These are phyloP conservation scores for Elasticomyces elasticus DNA, from an alignment of 495 filamentous ascomycete species.

Conservation along the genomic window DNA sequence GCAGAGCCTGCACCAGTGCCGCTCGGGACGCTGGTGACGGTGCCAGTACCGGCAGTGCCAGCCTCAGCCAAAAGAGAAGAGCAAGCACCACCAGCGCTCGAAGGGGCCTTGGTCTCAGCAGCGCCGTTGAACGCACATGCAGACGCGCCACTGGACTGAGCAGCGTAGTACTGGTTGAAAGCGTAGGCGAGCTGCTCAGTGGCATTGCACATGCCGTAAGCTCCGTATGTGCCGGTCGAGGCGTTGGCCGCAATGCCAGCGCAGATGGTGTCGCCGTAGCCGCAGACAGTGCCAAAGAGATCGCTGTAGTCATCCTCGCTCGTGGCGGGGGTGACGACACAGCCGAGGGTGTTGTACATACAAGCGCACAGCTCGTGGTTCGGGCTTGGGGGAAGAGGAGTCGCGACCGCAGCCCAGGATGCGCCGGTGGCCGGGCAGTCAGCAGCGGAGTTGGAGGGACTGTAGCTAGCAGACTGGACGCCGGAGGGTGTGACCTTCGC, in stretches of 20 bases:
- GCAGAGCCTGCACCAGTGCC: conserved; percentile 28
- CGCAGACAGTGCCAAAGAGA: conserved; percentile 70
- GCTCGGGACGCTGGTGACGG: conserved; percentile 47
- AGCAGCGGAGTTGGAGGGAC: conserved; percentile 62
- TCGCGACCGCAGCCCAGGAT: conserved; percentile 56
- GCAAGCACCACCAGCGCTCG: conserved; percentile 44
- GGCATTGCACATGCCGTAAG: conserved; percentile 79
- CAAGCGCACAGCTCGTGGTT: conserved; percentile 67
- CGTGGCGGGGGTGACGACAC: conserved; percentile 49
- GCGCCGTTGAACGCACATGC: conserved; percentile 73
- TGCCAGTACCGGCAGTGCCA: conserved; percentile 53
- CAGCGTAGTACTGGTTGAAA: conserved; percentile 65
- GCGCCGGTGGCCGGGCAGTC: conserved; percentile 57
- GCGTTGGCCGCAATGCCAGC: conserved; percentile 60
- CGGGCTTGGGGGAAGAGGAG: conserved; percentile 67
- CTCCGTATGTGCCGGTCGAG: conserved; percentile 67
- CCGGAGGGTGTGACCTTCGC: conserved; percentile 55
- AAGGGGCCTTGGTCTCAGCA: conserved; percentile 39
- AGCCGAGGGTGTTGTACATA: conserved; percentile 63
- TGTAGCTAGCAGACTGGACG: conserved; percentile 57
- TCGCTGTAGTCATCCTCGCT: conserved; percentile 43
- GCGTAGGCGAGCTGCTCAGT: conserved; percentile 71
- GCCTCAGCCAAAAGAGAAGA: conserved; percentile 47
- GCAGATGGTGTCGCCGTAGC: conserved; percentile 46
- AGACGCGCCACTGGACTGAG: conserved; percentile 42